Evolutionary conservation across 257 asterid genomes (phyloP).

Genomic region (Ligustrum vulgare): DNA sequence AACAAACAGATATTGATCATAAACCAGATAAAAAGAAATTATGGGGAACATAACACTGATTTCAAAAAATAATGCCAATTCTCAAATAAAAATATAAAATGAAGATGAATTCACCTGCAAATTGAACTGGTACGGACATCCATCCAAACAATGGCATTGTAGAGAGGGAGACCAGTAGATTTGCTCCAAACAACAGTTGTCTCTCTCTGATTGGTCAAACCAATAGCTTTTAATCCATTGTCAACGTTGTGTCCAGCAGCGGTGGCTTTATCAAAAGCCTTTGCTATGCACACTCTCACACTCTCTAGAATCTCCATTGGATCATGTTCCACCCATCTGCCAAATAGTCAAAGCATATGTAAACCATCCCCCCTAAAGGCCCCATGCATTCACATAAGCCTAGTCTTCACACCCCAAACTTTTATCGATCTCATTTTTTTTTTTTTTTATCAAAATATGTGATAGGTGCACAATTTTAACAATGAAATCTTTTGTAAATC

Average conservation of each 20-base stretch:
- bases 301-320: constrained; percentile 91
- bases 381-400: background rate
- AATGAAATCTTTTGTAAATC: background rate
- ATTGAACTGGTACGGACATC: constrained; percentile 85
- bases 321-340: constrained; percentile 98
- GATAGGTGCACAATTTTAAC: too few relatives aligned
- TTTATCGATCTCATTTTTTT: background rate
- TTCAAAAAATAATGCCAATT: too few relatives aligned
- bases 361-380: too few relatives aligned
- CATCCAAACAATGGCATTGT: constrained; percentile 99
- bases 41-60: too few relatives aligned
- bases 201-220: constrained; percentile 95
- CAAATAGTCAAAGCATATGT: constrained; percentile 12
- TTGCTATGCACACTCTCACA: constrained; percentile 69
- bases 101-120: constrained; percentile 57
- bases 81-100: background rate
- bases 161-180: constrained; percentile 86
- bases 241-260: constrained; percentile 81
- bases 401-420: background rate
- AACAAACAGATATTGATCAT: background rate
- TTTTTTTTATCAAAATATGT: background rate
- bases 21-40: background rate
- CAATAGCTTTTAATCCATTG: constrained; percentile 82
- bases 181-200: constrained; percentile 97
- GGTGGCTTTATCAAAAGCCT: constrained; percentile 86